These are phyloP conservation scores for Candida ovalis DNA, from an alignment of 805 yeast species.

Conservation along the genomic window DNA sequence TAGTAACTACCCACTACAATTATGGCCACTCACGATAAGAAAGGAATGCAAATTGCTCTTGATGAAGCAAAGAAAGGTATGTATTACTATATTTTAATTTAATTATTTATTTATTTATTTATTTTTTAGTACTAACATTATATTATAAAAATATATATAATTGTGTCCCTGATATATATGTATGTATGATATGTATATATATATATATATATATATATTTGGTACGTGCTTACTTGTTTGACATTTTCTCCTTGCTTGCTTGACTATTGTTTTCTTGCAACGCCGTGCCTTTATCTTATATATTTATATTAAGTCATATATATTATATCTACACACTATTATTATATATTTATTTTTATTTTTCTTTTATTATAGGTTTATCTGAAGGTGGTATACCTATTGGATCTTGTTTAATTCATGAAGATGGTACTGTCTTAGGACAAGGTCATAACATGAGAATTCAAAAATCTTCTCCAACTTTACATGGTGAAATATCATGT, in stretches of 20 bases:
- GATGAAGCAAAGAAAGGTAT: conserved; percentile 65
- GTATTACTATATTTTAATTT: conserved; percentile 14
- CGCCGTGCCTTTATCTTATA: no score
- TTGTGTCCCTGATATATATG: background rate
- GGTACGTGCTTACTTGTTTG: no score
- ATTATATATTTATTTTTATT: no score
- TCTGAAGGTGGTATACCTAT: conserved; percentile 5
- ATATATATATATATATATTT: background rate
- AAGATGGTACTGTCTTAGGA: conserved; percentile 79
- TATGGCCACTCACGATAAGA: conserved; percentile 57
- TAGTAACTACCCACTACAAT: background rate
- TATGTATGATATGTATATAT: conserved; percentile 26
- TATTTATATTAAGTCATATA: no score
- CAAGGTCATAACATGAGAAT: conserved; percentile 88
- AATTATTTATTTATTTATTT: background rate
- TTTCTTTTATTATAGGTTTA: background rate
- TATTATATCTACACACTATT: no score
- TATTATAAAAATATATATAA: no score
- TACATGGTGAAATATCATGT: conserved; percentile 91
- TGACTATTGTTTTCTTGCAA: no score
- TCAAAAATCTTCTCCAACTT: conserved; percentile 76
- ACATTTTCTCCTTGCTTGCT: no score
- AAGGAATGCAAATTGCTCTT: conserved; percentile 66
- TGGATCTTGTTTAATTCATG: conserved; percentile 69
- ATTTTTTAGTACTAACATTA: conserved; percentile 41